Conservation (phyloP, 2,329 filamentous ascomycete species). For the Amauroascus niger region DNA sequence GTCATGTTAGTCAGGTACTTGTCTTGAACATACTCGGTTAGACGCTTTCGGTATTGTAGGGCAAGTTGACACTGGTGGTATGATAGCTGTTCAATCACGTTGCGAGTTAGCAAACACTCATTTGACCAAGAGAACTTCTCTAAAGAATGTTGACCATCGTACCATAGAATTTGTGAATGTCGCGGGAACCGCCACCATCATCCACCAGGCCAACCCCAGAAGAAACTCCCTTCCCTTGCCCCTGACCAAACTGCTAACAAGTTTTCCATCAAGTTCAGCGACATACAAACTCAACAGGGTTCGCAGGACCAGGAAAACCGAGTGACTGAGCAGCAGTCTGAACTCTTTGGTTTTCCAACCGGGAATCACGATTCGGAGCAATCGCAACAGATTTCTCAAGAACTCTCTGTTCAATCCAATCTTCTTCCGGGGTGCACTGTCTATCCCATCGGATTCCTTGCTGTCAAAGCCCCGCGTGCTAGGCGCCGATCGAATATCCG, state of each 20-base stretch:
- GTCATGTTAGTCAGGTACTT: conserved; percentile 96
- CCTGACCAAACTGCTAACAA: conserved; percentile 86
- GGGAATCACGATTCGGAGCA: conserved; percentile 81
- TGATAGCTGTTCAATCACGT: conserved; percentile 53
- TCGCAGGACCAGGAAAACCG: conserved; percentile 78
- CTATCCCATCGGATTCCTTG: conserved; percentile 2
- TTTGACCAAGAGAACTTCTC: not conserved
- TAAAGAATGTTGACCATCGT: conserved; percentile 25
- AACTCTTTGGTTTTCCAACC: conserved; percentile 84
- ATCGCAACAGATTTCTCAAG: conserved; percentile 62
- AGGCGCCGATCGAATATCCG: conserved; percentile 48
- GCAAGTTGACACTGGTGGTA: conserved; percentile 95
- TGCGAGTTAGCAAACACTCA: not conserved
- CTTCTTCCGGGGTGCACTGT: conserved; percentile 51
- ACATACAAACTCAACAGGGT: conserved; percentile 93
- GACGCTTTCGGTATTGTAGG: conserved; percentile 78
- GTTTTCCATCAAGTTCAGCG: conserved; percentile 83
- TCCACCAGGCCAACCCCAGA: conserved; percentile 90
- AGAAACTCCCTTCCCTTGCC: conserved; percentile 87
- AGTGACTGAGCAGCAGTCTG: conserved; percentile 77
- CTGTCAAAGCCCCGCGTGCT: conserved; percentile 31
- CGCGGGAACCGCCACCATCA: conserved; percentile 88
- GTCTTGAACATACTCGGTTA: conserved; percentile 92
- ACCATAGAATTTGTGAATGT: conserved; percentile 99
- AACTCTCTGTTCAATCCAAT: conserved; percentile 89